A percentile compares a stretch with the other conserved stretches of the same genome.
Conservation (phyloP, 495 filamentous ascomycete genomes). For the Penicillium taxi region DNA sequence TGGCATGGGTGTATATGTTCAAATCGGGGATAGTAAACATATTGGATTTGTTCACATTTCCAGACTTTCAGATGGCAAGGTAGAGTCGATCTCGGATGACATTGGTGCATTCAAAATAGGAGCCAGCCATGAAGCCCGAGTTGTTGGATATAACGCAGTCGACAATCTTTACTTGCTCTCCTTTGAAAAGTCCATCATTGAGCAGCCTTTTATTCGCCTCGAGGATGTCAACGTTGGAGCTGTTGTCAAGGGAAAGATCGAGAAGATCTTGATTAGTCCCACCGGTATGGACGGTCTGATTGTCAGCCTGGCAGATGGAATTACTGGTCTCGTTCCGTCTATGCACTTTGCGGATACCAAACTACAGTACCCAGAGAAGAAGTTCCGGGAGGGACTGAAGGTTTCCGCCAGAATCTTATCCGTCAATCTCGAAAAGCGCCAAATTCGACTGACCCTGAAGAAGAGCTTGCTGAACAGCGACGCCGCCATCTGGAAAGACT, state of each 20-base stretch:
- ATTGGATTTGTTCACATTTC: constrained; percentile 92
- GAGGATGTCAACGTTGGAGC: constrained; percentile 81
- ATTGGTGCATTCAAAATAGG: constrained; percentile 69
- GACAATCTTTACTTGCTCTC: constrained; percentile 85
- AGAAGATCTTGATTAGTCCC: constrained; percentile 69
- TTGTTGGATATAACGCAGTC: constrained; percentile 77
- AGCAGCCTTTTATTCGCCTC: constrained; percentile 80
- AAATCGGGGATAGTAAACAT: constrained; percentile 65
- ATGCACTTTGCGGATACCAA: constrained; percentile 81
- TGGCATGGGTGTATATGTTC: constrained; percentile 69
- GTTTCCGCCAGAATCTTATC: constrained; percentile 81
- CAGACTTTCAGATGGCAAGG: constrained; percentile 72
- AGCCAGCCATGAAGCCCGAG: constrained; percentile 67
- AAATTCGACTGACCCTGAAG: constrained; percentile 83
- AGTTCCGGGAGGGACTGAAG: constrained; percentile 79
- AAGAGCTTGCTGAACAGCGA: constrained; percentile 91
- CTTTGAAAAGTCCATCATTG: constrained; percentile 68
- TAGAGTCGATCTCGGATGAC: constrained; percentile 69
- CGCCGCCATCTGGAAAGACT: constrained; percentile 62
- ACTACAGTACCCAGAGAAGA: constrained; percentile 88
- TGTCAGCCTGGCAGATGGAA: constrained; percentile 74
- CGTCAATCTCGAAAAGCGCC: constrained; percentile 63
- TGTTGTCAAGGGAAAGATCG: constrained; percentile 73
- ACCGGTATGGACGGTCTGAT: constrained; percentile 70
- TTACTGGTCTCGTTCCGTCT: constrained; percentile 77